Percentiles rank a stretch among this genome's conserved stretches.
Conservation (phyloP, 495 filamentous ascomycete genomes). For the Hyphodiscus hymeniophilus region DNA sequence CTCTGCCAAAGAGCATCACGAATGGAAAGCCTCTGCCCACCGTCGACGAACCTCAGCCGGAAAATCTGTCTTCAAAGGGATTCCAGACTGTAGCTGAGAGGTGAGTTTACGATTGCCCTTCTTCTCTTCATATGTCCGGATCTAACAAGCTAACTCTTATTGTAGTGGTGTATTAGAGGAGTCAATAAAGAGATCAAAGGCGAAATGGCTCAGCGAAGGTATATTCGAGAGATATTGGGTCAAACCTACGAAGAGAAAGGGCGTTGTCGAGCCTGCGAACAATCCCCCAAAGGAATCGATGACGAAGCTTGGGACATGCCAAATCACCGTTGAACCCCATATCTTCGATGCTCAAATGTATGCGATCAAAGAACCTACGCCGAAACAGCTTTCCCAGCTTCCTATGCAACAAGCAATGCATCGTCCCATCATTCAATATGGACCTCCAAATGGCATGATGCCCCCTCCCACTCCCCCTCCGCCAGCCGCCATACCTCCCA, state of each 20-base stretch:
- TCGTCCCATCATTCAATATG: conserved; percentile 64
- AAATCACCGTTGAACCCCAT: conserved; percentile 84
- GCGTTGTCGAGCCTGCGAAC: conserved; percentile 55
- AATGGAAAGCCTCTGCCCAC: conserved; percentile 64
- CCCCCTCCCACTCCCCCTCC: conserved; percentile 40
- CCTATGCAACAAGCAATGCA: conserved; percentile 24
- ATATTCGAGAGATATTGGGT: conserved; percentile 92
- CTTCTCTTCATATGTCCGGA: neutral
- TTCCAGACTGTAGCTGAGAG: conserved; percentile 83
- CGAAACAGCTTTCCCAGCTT: conserved; percentile 33
- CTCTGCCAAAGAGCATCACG: conserved; percentile 58
- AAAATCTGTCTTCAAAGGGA: conserved; percentile 53
- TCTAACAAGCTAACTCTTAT: neutral
- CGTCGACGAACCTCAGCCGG: conserved; percentile 57
- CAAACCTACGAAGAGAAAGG: conserved; percentile 72
- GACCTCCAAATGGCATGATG: conserved; percentile 51
- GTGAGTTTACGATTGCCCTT: conserved; percentile 31
- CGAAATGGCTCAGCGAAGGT: conserved; percentile 72
- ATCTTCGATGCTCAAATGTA: conserved; percentile 82
- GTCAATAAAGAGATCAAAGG: conserved; percentile 75
- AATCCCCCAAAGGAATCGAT: conserved; percentile 85
- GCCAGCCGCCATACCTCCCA: conserved; percentile 23
- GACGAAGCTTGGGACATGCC: conserved; percentile 70
- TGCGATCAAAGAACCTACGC: conserved; percentile 64
- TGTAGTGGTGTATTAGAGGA: conserved; percentile 73